Base-by-base conservation (phyloP, 2,329 filamentous ascomycete genomes). In the Orbilia oligospora region DNA sequence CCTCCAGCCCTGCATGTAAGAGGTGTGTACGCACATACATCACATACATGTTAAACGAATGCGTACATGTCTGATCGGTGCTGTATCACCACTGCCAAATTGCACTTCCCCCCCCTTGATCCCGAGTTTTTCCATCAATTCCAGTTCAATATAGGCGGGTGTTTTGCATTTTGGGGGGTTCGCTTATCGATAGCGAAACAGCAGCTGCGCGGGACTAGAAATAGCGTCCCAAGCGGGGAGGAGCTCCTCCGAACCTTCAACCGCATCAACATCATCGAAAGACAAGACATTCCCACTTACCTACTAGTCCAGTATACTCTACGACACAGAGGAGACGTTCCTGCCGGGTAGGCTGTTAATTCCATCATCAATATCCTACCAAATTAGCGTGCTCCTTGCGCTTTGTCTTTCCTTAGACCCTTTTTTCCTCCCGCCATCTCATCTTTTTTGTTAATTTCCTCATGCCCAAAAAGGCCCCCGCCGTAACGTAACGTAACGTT, bases 231-330 rank as follows among this genome's bases (percentile, higher is more conserved):
- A n/a, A 22, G 27, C 16, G n/a, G 49, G 55, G 71, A 78, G 75
- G 75, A 78, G 75, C 75, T 78, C 68, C 68, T 63, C 75, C 68
- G 63, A n/a, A 10, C 14, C 68, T 33, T 53, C 38, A 33, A 58
- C 73, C 67, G 68, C 73, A 67, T 71, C 73, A 69, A 72, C 73
- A 66, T 72, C 69, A 78, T 72, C 75, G 55, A 67, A 24, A 41
- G 38, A 41, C 38, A 69, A 46, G 63, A 73, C 61, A 73, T 56
- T 56, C 16, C 56, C 14, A 56, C 16, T 30, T 30, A 30, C 27
- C 27, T 30, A 20, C 53, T 16, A 12, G 46, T 3, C 20, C 10
- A 10, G 8, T 9, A 49, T 49, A 46, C 41, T 46, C n/a, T n/a
- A n/a, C n/a, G 27, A 46, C 41, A 14, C 41, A 46, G 41, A 46